Evolutionary conservation across 768 basidiomycete species (phyloP).

Genomic region (Auricularia sp.): DNA sequence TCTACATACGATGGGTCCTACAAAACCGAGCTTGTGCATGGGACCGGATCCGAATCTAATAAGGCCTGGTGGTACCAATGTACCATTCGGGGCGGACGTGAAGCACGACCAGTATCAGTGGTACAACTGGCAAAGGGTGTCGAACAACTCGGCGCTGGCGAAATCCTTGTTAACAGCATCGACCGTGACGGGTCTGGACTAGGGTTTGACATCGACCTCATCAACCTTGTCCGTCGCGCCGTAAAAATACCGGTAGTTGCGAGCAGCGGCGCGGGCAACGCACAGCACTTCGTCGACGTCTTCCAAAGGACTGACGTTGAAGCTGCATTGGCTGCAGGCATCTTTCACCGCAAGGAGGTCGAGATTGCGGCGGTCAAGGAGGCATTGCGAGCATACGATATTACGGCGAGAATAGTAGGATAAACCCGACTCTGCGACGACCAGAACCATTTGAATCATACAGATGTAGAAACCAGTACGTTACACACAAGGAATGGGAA

Average conservation of each 20-base stretch:
- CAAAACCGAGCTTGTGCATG: slow-evolving; percentile 44
- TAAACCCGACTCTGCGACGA: not conserved
- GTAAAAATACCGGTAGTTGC: slow-evolving; percentile 92
- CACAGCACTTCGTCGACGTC: slow-evolving; percentile 78
- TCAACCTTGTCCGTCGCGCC: slow-evolving; percentile 60
- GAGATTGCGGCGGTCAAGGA: slow-evolving; percentile 72
- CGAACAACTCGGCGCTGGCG: slow-evolving; percentile 88
- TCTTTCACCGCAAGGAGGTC: slow-evolving; percentile 90
- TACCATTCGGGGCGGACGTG: slow-evolving; percentile 89
- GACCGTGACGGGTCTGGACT: slow-evolving; percentile 89
- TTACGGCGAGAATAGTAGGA: slow-evolving; percentile 35
- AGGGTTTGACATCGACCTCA: slow-evolving; percentile 83
- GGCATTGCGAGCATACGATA: slow-evolving; percentile 33
- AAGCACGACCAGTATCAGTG: slow-evolving; percentile 71
- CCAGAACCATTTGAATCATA: not conserved
- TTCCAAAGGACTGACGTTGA: slow-evolving; percentile 74
- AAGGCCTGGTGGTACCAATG: slow-evolving; percentile 62
- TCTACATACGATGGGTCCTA: slow-evolving; percentile 60
- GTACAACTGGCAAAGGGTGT: slow-evolving; percentile 86
- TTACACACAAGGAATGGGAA: not conserved
- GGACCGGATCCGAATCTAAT: slow-evolving; percentile 31
- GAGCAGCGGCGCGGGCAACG: slow-evolving; percentile 82
- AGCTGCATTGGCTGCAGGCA: slow-evolving; percentile 92
- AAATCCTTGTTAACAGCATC: slow-evolving; percentile 91
- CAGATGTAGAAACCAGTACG: not conserved